Conservation (phyloP, 108 stramenopile genomes). For the Cyclotella atomus region DNA sequence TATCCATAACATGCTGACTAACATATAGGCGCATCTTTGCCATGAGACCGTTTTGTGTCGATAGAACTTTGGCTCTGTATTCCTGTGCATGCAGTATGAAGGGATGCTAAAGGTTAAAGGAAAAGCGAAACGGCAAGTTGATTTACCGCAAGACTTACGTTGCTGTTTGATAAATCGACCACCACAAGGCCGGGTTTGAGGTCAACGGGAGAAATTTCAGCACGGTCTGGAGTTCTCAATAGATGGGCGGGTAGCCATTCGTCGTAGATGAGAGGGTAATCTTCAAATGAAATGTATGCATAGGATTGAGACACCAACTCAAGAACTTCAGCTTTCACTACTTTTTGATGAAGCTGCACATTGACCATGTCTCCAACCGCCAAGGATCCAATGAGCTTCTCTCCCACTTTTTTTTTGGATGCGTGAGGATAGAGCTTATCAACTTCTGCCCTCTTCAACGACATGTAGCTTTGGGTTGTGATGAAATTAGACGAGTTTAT, state of each 20-base stretch:
- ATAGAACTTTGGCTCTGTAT: slow-evolving; percentile 40
- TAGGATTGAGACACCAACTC: slow-evolving; percentile 38
- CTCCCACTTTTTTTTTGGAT: slow-evolving; percentile 25
- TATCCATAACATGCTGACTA: slow-evolving; percentile 48
- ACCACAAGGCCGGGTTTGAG: slow-evolving; percentile 57
- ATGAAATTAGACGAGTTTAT: neutral
- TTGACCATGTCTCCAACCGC: slow-evolving; percentile 41
- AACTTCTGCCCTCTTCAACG: slow-evolving; percentile 30
- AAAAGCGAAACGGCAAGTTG: neutral
- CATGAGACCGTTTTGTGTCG: slow-evolving; percentile 38
- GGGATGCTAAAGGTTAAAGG: too few species aligned
- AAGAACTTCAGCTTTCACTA: slow-evolving; percentile 49
- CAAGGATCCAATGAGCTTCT: slow-evolving; percentile 36
- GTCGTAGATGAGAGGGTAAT: slow-evolving; percentile 62
- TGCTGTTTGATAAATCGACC: slow-evolving; percentile 48
- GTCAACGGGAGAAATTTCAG: slow-evolving; percentile 44
- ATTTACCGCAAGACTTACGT: slow-evolving; percentile 36
- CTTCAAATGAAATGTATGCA: slow-evolving; percentile 60
- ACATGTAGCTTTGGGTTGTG: slow-evolving; percentile 48
- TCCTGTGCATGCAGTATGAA: too few species aligned
- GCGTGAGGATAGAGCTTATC: slow-evolving; percentile 48
- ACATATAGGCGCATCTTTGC: slow-evolving; percentile 39
- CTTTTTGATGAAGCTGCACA: slow-evolving; percentile 50
- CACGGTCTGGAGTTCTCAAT: slow-evolving; percentile 39
- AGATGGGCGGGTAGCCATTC: slow-evolving; percentile 59